Base-by-base conservation (phyloP, 1,284 basidiomycete species). In the Cutaneotrichosporon spelunceum region DNA sequence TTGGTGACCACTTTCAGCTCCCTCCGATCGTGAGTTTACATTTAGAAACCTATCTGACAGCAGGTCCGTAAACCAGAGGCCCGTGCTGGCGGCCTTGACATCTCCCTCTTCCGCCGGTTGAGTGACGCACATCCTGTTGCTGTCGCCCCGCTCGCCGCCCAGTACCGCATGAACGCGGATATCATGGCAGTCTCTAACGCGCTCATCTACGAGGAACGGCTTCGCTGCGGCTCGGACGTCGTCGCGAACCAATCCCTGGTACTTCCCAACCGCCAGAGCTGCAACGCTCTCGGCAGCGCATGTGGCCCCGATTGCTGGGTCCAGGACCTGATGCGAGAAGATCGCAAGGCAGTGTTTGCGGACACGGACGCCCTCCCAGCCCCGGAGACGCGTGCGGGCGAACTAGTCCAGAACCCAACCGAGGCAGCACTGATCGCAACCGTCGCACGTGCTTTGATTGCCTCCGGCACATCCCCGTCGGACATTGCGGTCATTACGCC, bases 121-220 rank as follows among this genome's bases (percentile, higher is more conserved):
- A 91, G 90, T 0, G 88, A 93, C 50, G 87, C 88, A 0, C 91
- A 97, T 71, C 91, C 91, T 0, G 78, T 86, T 23, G 86, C 92
- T 1, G 88, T 97, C 47, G 85, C 89, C 21, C 88, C 93, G 66
- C 83, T 99, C 33, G 84, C 85, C 0, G 83, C 88, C 57, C 95
- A 99, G 74, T 99, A 99, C 75, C 84, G 96, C 57, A 99, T 99
- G 95, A 97, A 95, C 76, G 85, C 85, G 60, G 93, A 96, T 63
- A 98, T 99, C 73, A 99, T 98, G 95, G 74, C 84, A 9, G 81
- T 99, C 13, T 93, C 92, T 5, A 99, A 99, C 75, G 84, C 83
- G 60, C 84, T 99, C 36, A 89, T 98, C 19, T 99, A 99, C 72
- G 80, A 84, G 19, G 85, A 90, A 57, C 83, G 87, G 23, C 82